A percentile compares a stretch with the other conserved stretches of the same genome.
Conservation (phyloP, 805 yeast species). For the Huiozyma sinensis region DNA sequence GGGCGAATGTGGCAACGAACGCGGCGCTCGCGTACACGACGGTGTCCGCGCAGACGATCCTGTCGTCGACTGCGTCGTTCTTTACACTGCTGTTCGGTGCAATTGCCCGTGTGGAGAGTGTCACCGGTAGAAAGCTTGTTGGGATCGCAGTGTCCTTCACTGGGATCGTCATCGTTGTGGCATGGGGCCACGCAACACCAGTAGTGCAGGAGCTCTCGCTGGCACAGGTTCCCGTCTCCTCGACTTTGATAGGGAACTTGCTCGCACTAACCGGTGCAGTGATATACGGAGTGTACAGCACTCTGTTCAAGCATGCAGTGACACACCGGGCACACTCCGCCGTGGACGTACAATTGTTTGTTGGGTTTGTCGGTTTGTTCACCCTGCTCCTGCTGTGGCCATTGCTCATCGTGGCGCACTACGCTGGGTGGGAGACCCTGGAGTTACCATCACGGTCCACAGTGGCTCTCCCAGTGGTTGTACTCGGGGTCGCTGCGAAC, state of each 20-base stretch:
- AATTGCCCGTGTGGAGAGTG: constrained; percentile 51
- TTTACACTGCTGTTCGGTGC: constrained; percentile 77
- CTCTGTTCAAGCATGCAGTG: constrained; percentile 59
- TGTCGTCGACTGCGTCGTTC: constrained; percentile 84
- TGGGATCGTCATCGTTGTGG: constrained; percentile 68
- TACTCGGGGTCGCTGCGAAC: constrained; percentile 42
- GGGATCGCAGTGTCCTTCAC: constrained; percentile 59
- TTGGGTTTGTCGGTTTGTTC: constrained; percentile 86
- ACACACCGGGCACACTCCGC: constrained; percentile 41
- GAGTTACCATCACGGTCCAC: constrained; percentile 46
- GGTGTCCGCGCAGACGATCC: constrained; percentile 83
- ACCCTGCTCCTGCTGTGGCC: constrained; percentile 73
- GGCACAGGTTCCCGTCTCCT: background rate
- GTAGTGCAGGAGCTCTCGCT: too few relatives aligned
- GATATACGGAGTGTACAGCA: constrained; percentile 82
- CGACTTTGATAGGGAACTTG: constrained; percentile 51
- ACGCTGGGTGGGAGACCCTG: constrained; percentile 50
- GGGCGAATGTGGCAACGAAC: constrained; percentile 76
- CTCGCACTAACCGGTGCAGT: constrained; percentile 74
- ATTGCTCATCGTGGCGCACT: constrained; percentile 49
- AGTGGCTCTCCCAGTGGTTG: constrained; percentile 20
- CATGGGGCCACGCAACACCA: background rate
- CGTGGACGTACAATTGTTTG: constrained; percentile 69
- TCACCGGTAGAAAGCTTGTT: constrained; percentile 48
- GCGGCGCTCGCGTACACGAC: constrained; percentile 76